Base-by-base conservation (phyloP, 2,329 filamentous ascomycete species). In the Aspergillus sp. region DNA sequence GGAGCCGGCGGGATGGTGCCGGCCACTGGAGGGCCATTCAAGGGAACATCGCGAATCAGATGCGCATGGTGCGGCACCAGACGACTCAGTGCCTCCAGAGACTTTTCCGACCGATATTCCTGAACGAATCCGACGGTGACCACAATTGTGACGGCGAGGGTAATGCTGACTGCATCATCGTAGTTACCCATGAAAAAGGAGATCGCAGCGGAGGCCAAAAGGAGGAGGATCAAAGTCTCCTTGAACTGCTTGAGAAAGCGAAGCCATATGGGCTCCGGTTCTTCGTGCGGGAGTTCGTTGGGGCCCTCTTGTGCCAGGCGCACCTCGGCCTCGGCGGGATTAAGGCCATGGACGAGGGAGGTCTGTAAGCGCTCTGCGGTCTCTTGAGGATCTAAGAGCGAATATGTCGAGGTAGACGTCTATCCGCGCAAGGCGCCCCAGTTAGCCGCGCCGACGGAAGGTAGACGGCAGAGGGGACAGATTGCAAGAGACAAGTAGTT, bases 21-120 rank as follows among this genome's bases (percentile, higher is more conserved):
- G 28, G 61, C 65, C n/a, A 69, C 66, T 25, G 66, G 68, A 21
- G 60, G 60, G n/a, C 57, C 57, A 48, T 67, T 67, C 19, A 55
- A 58, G 8, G 74, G 72, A 8, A 76, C 61, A 55, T 84, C 83
- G 63, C 96, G 89, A 62, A 99, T 91, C n/a, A 98, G 82, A 78
- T 99, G 93, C 30, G 96, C 95, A 74, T 93, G 92, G 74, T 98
- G 96, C 28, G 95, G 96, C 0, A 99, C 94, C 25, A 99, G 81
- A 69, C 95, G 91, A 72, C 91, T 97, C 67, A 99, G 81, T 19
- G 95, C 95, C 77, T 99, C 95, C 66, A 99, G 87, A 2, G 94
- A 98, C 78, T 99, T 96, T 75, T 99, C 95, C 7, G 95, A 98
- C 61, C 95, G 85, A 76, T 99, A 99, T 78, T 99, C 95, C 74